Evolutionary conservation across 176 grass and related monocot species (phyloP), one percentile per base, ranked within the genome.

Genomic region (Calamus simplicifolius): DNA sequence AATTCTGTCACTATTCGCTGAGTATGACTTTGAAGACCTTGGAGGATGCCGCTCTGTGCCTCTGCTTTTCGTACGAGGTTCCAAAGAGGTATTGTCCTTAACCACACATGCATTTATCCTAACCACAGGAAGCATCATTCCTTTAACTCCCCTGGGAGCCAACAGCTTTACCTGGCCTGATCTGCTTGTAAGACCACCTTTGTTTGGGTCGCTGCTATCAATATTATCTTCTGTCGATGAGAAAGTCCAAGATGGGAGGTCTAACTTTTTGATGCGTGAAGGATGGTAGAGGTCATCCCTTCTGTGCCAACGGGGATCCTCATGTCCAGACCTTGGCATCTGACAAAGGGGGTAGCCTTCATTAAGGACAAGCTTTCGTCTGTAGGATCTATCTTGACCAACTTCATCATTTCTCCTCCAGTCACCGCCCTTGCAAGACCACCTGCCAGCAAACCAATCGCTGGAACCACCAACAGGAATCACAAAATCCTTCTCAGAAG

Each of bases 341-440:
- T 88, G 72, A 82, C 84, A 89, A 70, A 91, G 69, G 73, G 81
- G 76, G 73, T 70, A 98, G 17, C 93, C 84, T 70, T 92, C 93
- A 79, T 92, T 92, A 13, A 92, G 72, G 62, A 92, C 82, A 85
- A 89, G 57, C 67, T 89, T 98, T 51, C 80, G 84, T 53, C 81
- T 92, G 60, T 67, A 82, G 43, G 68, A 76, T 68, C 59, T 85
- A 38, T 90, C 87, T 79, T 79, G 87, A 71, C 64, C 62, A 63
- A 66, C 71, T 60, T 98, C 93, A 54, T 92, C 87, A 21, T 92
- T 87, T 79, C 84, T 82, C 73, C 78, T 92, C 93, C 93, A 98
- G 70, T 98, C 93, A 73, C 93, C 93, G 54, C 93, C 84, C 92
- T 81, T 81, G 77, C 84, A 98, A 71, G 78, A 77, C 84, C 83